phyloP scores from a whole-genome alignment of 2,329 filamentous ascomycete genomes.

The Daldinia eschscholtzii region DNA sequence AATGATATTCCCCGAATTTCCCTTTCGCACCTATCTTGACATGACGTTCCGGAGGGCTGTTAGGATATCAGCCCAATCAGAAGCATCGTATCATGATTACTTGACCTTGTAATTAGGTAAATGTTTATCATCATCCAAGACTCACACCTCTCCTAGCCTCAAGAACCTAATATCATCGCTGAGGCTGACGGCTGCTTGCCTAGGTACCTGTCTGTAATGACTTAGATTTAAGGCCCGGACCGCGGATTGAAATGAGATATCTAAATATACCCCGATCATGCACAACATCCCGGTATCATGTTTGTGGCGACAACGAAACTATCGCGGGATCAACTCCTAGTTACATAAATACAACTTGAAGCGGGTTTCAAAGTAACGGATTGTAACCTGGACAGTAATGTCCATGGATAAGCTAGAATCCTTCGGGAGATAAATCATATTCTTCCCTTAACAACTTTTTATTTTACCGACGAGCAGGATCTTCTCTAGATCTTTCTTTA shows the following conservation, averaged over 20 bases:
- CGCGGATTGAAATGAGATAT: neutral
- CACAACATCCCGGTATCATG: neutral
- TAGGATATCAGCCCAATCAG: neutral
- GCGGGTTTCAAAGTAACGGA: neutral
- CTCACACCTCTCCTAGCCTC: neutral
- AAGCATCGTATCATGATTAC: neutral
- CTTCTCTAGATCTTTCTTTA: neutral
- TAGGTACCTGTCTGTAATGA: too few species aligned
- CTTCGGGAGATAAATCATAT: neutral
- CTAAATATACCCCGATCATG: neutral
- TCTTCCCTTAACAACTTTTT: neutral
- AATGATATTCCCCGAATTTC: constrained; percentile 27
- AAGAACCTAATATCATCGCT: neutral
- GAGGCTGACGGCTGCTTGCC: neutral
- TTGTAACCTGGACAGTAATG: neutral
- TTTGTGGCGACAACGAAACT: neutral
- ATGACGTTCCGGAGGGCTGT: constrained; percentile 15
- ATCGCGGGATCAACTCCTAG: neutral
- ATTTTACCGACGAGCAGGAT: neutral
- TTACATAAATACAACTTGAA: neutral
- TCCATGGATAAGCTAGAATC: neutral
- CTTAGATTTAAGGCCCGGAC: too few species aligned
- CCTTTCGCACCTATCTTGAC: constrained; percentile 4
- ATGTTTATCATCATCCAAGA: neutral
- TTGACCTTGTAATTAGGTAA: neutral